These are phyloP conservation scores for Suhomyces ambrosiae DNA, from an alignment of 1,139 yeast genomes.

Conservation along the genomic window DNA sequence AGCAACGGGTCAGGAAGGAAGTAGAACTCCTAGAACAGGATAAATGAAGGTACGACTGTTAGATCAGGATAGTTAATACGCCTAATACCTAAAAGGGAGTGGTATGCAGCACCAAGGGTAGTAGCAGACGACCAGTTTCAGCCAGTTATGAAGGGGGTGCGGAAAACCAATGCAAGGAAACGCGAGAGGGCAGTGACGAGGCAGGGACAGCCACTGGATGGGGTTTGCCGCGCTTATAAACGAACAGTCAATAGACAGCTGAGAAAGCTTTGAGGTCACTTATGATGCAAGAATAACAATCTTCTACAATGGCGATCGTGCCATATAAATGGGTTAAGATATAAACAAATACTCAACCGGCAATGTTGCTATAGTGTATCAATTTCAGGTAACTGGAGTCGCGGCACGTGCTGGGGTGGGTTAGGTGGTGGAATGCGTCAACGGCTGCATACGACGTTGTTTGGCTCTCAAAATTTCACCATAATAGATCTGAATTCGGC, in stretches of 20 bases:
- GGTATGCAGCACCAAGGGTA: neutral
- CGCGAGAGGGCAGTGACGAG: constrained; percentile 1
- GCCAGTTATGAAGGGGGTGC: constrained; percentile 11
- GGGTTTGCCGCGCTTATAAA: neutral
- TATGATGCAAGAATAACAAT: neutral
- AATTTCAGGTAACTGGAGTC: constrained; percentile 9
- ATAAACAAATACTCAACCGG: constrained; percentile 6
- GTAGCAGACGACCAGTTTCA: constrained; percentile 10
- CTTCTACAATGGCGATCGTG: neutral
- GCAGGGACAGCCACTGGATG: neutral
- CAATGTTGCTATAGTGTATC: neutral
- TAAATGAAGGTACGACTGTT: too few relatives aligned
- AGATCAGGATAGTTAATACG: too few relatives aligned
- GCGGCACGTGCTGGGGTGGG: constrained; percentile 9
- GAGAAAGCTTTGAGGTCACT: neutral
- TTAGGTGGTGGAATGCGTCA: too few relatives aligned
- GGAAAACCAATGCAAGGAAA: constrained; percentile 12
- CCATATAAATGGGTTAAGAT: constrained; percentile 4
- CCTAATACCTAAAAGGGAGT: too few relatives aligned
- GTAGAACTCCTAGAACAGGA: too few relatives aligned
- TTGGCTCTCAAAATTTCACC: neutral
- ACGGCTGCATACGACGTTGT: constrained; percentile 7
- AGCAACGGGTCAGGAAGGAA: too few relatives aligned
- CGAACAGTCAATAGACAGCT: neutral
- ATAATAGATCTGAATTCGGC: neutral